Evolutionary conservation across 495 filamentous ascomycete genomes (phyloP), one percentile per base, ranked within the genome.

Genomic region (Cercophora sp.): DNA sequence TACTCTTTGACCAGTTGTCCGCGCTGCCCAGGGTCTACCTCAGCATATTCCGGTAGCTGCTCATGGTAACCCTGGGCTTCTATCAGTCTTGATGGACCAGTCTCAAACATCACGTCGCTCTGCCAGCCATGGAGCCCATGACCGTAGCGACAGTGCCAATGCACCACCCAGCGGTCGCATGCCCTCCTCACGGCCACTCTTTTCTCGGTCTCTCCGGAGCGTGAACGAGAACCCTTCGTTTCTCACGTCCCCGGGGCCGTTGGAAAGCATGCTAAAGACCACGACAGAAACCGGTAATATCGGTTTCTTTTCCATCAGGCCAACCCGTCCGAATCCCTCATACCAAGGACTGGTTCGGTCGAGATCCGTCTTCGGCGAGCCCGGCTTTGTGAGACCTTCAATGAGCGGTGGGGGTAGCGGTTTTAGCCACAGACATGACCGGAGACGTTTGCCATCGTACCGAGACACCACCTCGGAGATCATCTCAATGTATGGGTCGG

Each of bases 281-380:
- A 83, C 77, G 0, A 88, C 84, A 0, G 85, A 88, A 65, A 79
- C 80, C 1, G 85, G 84, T 13, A 82, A 86, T 48, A 80, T 87
- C 42, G 84, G 80, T 6, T 66, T 79, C 40, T 82, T 86, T 51
- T 77, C 78, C 35, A 79, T 79, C 55, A 71, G 72, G 53, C 75
- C 79, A 4, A 62, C 73, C 27, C 71, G 77, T 9, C 60, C 79
- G 25, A 67, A 69, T 4, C 61, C 59, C 15, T 23, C 55, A 9
- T 49, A 60, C n/a, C 51, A 52, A 5, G 55, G 37, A 2, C 61
- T 61, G 5, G 40, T 54, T 23, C 51, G 56, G 3, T 18, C 46
- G 2, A 42, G 27, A 13, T 48, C 58, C 8, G 37, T 24, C 16
- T 48, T 32, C 29, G 36, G 44, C 3, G 60, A 58, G 4, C 5